Evolutionary conservation across 441 rosid species (phyloP), one percentile per base, ranked within the genome.

Genomic region (Adansonia grandidieri): DNA sequence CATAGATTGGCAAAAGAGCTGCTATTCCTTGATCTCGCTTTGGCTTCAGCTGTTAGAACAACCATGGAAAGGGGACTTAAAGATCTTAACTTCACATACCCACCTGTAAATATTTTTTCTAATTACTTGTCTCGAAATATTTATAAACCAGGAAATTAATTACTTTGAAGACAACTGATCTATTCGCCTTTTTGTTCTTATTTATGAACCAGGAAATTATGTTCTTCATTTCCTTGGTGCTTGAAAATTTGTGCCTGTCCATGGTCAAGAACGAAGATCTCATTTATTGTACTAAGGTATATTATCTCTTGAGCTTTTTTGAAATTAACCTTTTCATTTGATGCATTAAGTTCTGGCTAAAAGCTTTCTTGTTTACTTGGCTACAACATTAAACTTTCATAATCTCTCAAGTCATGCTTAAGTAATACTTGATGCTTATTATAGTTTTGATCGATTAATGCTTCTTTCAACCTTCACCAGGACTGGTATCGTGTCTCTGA

Each of bases 171-270:
- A 19, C 20, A 67, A 37, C 15, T 47, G 15, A 15, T 64, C 74
- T 78, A 32, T 81, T 15, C 54, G 3, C 13, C 17, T 47, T 78
- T 71, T 78, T 48, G 51, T 47, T 75, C 66, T 51, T 65, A 20
- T 47, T 77, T 78, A 6, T 80, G 81, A 77, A 77, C 61, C 87
- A 94, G 95, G 92, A 89, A 82, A 79, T 89, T 77, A 78, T 89
- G 81, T 87, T 71, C 86, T 85, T 87, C 85, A 85, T 94, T 74
- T 79, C 89, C 67, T 74, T 92, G 80, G 85, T 87, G 84, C 92
- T 92, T 76, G 96, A 94, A 84, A 92, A 88, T 82, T 79, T 93
- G 71, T 86, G 90, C 78, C 89, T 92, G 70, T 92, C 95, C 73
- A 82, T 89, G 37, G 88, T 86, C 81, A 84, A 92, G 84, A 93